phyloP scores from a whole-genome alignment of 2,329 filamentous ascomycete genomes.

The Talaromyces sp. region DNA sequence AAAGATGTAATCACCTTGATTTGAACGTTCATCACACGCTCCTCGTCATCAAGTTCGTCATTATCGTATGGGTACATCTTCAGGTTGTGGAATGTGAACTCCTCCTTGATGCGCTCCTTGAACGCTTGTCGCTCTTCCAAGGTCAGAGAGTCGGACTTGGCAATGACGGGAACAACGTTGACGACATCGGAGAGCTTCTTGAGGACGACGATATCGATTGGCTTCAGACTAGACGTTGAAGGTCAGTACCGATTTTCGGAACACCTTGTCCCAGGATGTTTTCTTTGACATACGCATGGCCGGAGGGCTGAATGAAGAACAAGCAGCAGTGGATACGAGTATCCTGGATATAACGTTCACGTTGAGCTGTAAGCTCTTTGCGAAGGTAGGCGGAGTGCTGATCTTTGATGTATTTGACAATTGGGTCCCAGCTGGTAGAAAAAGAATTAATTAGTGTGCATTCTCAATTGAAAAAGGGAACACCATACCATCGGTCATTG shows the following conservation, averaged over 20 bases:
- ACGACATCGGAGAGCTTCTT: conserved; percentile 99
- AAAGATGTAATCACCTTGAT: conserved; percentile 70
- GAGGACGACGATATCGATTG: conserved; percentile 97
- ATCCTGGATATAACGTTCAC: conserved; percentile 98
- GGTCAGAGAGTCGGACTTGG: conserved; percentile 94
- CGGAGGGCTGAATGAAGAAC: conserved; percentile 99
- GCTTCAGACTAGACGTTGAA: conserved; percentile 62
- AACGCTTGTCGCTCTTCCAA: conserved; percentile 92
- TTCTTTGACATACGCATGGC: conserved; percentile 62
- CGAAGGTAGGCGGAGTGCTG: conserved; percentile 98
- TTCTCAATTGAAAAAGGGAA: neutral
- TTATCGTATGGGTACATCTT: conserved; percentile 99
- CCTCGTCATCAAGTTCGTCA: conserved; percentile 96
- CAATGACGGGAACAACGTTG: conserved; percentile 97
- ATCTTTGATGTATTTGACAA: conserved; percentile 99
- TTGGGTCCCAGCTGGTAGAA: conserved; percentile 79
- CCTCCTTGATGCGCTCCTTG: conserved; percentile 99
- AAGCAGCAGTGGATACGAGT: conserved; percentile 99
- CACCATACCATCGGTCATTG: conserved; percentile 81
- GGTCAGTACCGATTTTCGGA: conserved; percentile 11
- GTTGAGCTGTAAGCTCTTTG: conserved; percentile 98
- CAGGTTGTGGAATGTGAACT: conserved; percentile 98
- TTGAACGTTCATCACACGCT: conserved; percentile 84
- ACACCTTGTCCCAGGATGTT: neutral
- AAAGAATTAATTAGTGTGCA: conserved; percentile 16